Conservation (phyloP, 2,329 filamentous ascomycete genomes). For the Pseudodiploospora longispora region DNA sequence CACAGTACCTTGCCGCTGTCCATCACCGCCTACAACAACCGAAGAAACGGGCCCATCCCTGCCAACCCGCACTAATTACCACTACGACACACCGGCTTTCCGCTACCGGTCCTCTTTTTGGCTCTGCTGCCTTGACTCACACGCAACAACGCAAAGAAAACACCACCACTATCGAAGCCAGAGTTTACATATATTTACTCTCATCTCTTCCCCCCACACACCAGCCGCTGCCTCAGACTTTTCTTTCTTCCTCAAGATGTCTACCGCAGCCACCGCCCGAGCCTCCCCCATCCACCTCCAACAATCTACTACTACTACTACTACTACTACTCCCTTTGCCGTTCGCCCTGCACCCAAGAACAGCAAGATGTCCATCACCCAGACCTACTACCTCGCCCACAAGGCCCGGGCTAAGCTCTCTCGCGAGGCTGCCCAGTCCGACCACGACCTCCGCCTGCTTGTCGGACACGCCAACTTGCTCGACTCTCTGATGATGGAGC, state of each 20-base stretch:
- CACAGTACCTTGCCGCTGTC: conserved; percentile 5
- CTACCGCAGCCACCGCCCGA: conserved; percentile 19
- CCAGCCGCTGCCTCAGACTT: not conserved
- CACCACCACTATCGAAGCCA: not conserved
- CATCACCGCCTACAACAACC: conserved; percentile 1
- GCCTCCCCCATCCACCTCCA: conserved; percentile 16
- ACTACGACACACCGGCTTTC: conserved; percentile 10
- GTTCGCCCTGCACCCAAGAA: conserved; percentile 45
- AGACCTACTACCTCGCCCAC: conserved; percentile 97
- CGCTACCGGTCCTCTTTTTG: conserved; percentile 13
- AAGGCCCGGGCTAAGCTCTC: conserved; percentile 95
- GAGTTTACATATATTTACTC: not conserved
- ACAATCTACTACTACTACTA: conserved; percentile 7
- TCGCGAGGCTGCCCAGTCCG: conserved; percentile 76
- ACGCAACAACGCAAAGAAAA: conserved; percentile 14
- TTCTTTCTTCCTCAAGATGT: conserved; percentile 19
- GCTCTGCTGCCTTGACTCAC: conserved; percentile 19
- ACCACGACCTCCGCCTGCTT: conserved; percentile 90
- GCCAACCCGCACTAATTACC: conserved; percentile 6
- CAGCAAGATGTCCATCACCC: conserved; percentile 86
- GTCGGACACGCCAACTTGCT: conserved; percentile 98
- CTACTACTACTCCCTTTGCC: conserved; percentile 13
- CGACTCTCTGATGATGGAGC: conserved; percentile 84
- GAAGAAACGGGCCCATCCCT: conserved; percentile 13
- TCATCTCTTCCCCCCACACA: not conserved